Evolutionary conservation across 257 asterid species (phyloP).

Genomic region (Solanum habrochaites): DNA sequence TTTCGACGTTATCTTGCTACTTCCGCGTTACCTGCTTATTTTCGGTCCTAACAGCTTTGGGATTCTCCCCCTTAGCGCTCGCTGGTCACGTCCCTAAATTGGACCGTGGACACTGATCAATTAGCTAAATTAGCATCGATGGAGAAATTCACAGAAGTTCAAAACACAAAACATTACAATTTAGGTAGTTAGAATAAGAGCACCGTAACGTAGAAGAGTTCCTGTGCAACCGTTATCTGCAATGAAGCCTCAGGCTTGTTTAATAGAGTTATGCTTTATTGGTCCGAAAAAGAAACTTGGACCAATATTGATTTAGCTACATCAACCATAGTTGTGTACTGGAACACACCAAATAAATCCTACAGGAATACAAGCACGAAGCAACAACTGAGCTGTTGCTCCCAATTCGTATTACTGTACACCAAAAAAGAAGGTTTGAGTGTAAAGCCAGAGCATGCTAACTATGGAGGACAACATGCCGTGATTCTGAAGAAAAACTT

Average conservation of each 20-base stretch:
- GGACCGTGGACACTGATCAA: too few relatives aligned
- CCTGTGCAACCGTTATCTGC: neutral
- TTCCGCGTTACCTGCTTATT: too few relatives aligned
- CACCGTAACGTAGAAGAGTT: neutral
- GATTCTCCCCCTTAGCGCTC: too few relatives aligned
- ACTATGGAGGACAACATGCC: neutral
- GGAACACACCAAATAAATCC: neutral
- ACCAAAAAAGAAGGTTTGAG: slow-evolving; percentile 2
- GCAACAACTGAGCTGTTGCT: neutral
- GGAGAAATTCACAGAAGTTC: neutral
- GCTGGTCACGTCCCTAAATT: too few relatives aligned
- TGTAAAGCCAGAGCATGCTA: neutral
- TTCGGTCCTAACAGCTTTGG: too few relatives aligned
- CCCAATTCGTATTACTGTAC: neutral
- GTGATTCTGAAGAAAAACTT: neutral
- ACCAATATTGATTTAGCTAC: neutral
- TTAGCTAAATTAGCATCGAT: too few relatives aligned
- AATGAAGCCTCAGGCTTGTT: neutral
- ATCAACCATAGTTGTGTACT: neutral
- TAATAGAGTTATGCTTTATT: neutral
- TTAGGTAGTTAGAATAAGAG: too few relatives aligned
- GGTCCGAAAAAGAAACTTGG: neutral
- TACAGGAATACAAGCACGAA: neutral
- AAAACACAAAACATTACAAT: neutral
- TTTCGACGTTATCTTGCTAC: too few relatives aligned